Conservation (phyloP, 2,329 filamentous ascomycete species). For the Blumeria graminis region DNA sequence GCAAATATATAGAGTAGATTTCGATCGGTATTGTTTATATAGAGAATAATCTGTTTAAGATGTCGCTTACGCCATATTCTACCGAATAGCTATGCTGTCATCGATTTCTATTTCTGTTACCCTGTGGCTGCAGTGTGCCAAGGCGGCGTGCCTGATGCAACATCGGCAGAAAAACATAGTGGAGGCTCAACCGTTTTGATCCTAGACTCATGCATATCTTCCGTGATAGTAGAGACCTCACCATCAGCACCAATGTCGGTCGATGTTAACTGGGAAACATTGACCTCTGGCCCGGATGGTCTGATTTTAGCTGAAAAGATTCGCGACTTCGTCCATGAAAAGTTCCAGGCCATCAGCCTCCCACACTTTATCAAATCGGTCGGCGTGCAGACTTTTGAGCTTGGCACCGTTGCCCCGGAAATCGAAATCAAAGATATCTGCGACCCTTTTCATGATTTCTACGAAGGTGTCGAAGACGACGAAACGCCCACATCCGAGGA, state of each 20-base stretch:
- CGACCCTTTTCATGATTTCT: constrained; percentile 87
- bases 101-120: too few relatives aligned
- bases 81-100: too few relatives aligned
- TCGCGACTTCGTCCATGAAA: constrained; percentile 80
- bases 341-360: constrained; percentile 76
- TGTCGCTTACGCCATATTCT: too few relatives aligned
- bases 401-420: constrained; percentile 59
- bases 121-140: too few relatives aligned
- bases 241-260: constrained; percentile 49
- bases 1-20: too few relatives aligned
- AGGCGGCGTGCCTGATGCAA: too few relatives aligned
- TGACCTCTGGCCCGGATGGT: constrained; percentile 76
- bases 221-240: too few relatives aligned
- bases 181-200: too few relatives aligned
- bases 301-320: constrained; percentile 64
- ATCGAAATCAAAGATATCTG: constrained; percentile 93
- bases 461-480: constrained; percentile 54
- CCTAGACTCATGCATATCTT: too few relatives aligned
- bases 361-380: constrained; percentile 95
- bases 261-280: constrained; percentile 85
- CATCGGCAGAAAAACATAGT: too few relatives aligned
- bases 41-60: too few relatives aligned
- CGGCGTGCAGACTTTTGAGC: constrained; percentile 80
- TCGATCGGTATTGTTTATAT: too few relatives aligned
- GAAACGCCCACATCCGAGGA: constrained; percentile 31